Conservation (phyloP, 2,329 filamentous ascomycete species). For the Botryosphaeria dothidea region DNA sequence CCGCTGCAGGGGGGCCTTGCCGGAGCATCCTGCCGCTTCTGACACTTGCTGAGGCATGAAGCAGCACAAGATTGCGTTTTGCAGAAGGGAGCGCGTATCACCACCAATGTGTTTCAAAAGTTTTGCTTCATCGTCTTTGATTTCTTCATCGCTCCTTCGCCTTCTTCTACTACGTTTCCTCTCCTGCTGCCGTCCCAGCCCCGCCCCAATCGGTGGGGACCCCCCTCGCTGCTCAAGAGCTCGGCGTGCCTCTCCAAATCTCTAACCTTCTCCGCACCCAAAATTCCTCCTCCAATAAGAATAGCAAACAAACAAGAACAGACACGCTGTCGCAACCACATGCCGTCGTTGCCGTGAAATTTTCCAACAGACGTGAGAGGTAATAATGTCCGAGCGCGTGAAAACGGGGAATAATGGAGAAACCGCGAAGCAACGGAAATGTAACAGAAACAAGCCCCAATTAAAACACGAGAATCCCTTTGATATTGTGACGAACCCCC, state of each 20-base stretch:
- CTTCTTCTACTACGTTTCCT: background rate
- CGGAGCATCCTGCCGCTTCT: background rate
- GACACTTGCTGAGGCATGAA: slow-evolving; percentile 2
- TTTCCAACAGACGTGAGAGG: background rate
- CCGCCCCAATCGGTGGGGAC: background rate
- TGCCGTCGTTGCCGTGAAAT: slow-evolving; percentile 15
- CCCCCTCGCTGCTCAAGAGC: background rate
- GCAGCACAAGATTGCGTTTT: slow-evolving; percentile 1
- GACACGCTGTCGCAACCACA: slow-evolving; percentile 8
- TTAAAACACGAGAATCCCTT: slow-evolving; percentile 14
- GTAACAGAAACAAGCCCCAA: slow-evolving; percentile 9
- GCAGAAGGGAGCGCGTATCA: background rate
- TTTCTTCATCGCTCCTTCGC: background rate
- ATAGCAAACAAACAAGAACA: slow-evolving; percentile 5
- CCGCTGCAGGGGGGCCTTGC: slow-evolving; percentile 10
- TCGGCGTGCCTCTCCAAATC: background rate
- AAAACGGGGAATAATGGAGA: slow-evolving; percentile 8
- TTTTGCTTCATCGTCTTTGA: slow-evolving; percentile 14
- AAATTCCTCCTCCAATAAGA: background rate
- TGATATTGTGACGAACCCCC: slow-evolving; percentile 5
- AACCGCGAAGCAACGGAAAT: background rate
- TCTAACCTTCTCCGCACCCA: background rate
- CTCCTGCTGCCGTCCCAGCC: slow-evolving; percentile 4
- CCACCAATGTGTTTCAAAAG: background rate
- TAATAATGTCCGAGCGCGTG: slow-evolving; percentile 1